Evolutionary conservation across 805 yeast species (phyloP).

Genomic region (Metschnikowia continentalis): DNA sequence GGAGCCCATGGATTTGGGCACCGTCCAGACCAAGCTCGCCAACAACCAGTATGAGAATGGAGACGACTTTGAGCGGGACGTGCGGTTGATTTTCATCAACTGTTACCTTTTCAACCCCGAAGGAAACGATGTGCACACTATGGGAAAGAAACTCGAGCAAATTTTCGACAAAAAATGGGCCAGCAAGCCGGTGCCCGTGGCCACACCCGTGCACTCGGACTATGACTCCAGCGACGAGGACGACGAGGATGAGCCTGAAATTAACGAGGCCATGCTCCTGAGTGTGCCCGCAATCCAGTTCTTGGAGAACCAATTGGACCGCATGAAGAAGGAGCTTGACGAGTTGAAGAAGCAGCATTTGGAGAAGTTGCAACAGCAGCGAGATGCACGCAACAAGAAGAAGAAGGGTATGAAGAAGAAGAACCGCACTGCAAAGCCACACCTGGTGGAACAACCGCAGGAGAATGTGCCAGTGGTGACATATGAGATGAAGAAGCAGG

Average conservation of each 20-base stretch:
- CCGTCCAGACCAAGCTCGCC: constrained; percentile 72
- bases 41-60: constrained; percentile 87
- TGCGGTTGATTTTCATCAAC: constrained; percentile 78
- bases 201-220: constrained; percentile 59
- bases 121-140: constrained; percentile 91
- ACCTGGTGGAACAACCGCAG: constrained; percentile 23
- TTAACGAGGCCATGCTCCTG: constrained; percentile 46
- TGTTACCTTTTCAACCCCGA: constrained; percentile 93
- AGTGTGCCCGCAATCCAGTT: constrained; percentile 88
- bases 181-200: constrained; percentile 58
- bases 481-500: constrained; percentile 94
- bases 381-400: constrained; percentile 47
- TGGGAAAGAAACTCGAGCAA: constrained; percentile 90
- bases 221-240: constrained; percentile 39
- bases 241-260: constrained; percentile 59
- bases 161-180: constrained; percentile 86
- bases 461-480: constrained; percentile 52
- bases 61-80: constrained; percentile 81
- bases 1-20: constrained; percentile 92
- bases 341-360: constrained; percentile 76
- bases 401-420: constrained; percentile 36
- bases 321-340: constrained; percentile 82
- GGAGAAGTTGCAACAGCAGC: constrained; percentile 61
- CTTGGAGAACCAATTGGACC: constrained; percentile 77
- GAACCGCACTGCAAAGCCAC: constrained; percentile 14